phyloP scores from a whole-genome alignment of 345 rosid genomes.

The Dovyalis caffra region DNA sequence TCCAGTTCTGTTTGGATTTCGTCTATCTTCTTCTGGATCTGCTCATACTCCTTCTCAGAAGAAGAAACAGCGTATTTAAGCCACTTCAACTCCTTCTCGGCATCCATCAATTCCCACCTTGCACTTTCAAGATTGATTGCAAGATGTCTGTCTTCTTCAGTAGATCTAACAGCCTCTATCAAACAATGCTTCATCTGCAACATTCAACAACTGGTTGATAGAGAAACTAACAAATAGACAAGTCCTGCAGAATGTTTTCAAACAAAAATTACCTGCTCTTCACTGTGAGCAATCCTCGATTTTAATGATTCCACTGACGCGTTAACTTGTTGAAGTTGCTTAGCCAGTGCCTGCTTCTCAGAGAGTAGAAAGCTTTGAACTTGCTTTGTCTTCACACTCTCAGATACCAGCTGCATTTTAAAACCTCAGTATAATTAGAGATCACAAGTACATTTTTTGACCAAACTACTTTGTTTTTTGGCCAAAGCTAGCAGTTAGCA shows the following conservation, averaged over 20 bases:
- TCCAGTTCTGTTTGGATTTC: conserved; percentile 55
- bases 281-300: conserved; percentile 58
- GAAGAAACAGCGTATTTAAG: conserved; percentile 65
- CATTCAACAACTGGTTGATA: conserved; percentile 10
- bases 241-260: background rate
- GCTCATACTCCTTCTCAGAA: conserved; percentile 83
- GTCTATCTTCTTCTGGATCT: conserved; percentile 53
- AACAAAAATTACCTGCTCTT: conserved; percentile 65
- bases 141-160: conserved; percentile 75
- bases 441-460: background rate
- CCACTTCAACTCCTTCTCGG: conserved; percentile 87
- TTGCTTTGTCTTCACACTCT: conserved; percentile 90
- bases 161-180: conserved; percentile 55
- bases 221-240: background rate
- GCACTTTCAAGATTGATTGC: conserved; percentile 58
- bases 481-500: background rate
- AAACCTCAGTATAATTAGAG: background rate
- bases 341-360: conserved; percentile 70
- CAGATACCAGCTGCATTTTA: conserved; percentile 84
- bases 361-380: conserved; percentile 60
- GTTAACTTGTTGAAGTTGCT: conserved; percentile 73
- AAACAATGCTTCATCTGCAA: conserved; percentile 74
- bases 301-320: conserved; percentile 56
- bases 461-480: no score
- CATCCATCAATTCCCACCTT: conserved; percentile 75